These are phyloP conservation scores for Aspergillus pseudoterreus DNA, from an alignment of 2,329 filamentous ascomycete species.

Conservation along the genomic window DNA sequence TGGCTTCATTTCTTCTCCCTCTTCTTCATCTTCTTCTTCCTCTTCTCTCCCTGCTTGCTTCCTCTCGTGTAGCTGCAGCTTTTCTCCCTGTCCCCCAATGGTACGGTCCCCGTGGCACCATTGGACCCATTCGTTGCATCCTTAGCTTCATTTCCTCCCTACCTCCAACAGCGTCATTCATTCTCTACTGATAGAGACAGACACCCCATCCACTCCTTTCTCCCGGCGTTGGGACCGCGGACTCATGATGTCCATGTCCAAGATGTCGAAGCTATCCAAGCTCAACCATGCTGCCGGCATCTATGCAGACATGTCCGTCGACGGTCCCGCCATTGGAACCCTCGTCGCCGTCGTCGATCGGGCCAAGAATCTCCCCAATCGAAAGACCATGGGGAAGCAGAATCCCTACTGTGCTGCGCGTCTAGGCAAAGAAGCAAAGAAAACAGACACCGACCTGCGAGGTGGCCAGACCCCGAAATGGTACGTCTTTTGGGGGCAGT, in stretches of 20 bases:
- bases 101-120: background rate
- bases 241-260: conserved; percentile 26
- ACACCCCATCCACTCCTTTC: background rate
- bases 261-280: conserved; percentile 52
- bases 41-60: conserved; percentile 3
- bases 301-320: conserved; percentile 87
- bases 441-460: conserved; percentile 88
- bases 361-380: conserved; percentile 94
- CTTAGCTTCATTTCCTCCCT: conserved; percentile 5
- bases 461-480: conserved; percentile 95
- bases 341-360: conserved; percentile 88
- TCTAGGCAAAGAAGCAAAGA: conserved; percentile 94
- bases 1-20: conserved; percentile 11
- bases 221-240: background rate
- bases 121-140: background rate
- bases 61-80: background rate
- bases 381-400: conserved; percentile 97
- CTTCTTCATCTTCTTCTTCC: conserved; percentile 2
- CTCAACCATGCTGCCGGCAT: conserved; percentile 83
- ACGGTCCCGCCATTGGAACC: conserved; percentile 90
- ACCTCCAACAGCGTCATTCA: background rate
- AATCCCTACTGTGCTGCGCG: conserved; percentile 94
- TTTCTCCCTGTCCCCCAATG: background rate
- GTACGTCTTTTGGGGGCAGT: conserved; percentile 47
- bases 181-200: background rate